A percentile compares a stretch with the other conserved stretches of the same genome.
Conservation (phyloP, 352 stramenopile species). For the Phytophthora tentaculata region DNA sequence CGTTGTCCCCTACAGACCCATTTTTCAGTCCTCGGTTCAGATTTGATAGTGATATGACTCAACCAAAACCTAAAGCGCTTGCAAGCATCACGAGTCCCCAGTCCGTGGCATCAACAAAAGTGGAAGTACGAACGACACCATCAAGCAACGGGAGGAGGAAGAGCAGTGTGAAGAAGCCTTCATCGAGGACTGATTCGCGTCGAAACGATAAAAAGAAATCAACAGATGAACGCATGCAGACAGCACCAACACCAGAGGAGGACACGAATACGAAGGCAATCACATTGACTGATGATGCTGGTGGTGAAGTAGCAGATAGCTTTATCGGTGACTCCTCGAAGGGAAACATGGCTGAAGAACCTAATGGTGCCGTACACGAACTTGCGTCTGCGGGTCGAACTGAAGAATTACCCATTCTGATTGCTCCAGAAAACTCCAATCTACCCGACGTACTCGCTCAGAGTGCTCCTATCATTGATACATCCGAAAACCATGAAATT, state of each 20-base stretch:
- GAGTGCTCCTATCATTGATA: background rate
- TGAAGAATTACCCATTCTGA: background rate
- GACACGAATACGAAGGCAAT: background rate
- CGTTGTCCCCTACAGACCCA: slow-evolving; percentile 54
- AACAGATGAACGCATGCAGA: slow-evolving; percentile 7
- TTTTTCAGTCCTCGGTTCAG: slow-evolving; percentile 77
- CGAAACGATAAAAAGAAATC: background rate
- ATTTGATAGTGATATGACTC: slow-evolving; percentile 40
- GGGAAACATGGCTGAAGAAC: background rate
- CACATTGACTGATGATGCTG: background rate
- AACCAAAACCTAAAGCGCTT: slow-evolving; percentile 12
- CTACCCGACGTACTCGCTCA: background rate
- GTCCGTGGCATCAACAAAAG: background rate
- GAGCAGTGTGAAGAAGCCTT: slow-evolving; percentile 28
- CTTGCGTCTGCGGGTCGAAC: background rate
- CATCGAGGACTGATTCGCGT: background rate
- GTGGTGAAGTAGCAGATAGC: background rate
- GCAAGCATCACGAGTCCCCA: slow-evolving; percentile 5
- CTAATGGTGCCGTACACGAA: background rate
- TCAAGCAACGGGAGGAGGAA: slow-evolving; percentile 24
- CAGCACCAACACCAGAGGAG: background rate
- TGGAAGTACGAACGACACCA: slow-evolving; percentile 4
- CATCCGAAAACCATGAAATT: background rate
- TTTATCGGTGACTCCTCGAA: background rate
- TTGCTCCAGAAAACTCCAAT: background rate